A percentile compares a stretch with the other conserved stretches of the same genome.
These are phyloP conservation scores for Ampelocalamus luodianensis DNA, from an alignment of 176 grass and related monocot species.

Conservation along the genomic window DNA sequence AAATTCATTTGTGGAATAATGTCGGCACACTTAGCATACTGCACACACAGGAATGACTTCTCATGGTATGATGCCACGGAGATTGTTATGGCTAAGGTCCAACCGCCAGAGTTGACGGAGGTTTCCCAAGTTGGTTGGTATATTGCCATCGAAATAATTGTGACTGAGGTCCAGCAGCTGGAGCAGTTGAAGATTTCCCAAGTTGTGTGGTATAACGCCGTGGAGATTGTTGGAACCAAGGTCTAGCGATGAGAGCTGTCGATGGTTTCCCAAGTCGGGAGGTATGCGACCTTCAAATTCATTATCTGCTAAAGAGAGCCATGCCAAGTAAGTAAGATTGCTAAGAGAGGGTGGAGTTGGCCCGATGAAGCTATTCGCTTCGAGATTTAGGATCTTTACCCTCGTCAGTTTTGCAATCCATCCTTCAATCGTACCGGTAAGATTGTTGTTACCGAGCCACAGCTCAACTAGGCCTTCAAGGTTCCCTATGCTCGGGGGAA, in stretches of 20 bases:
- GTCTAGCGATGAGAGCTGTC: too few relatives aligned
- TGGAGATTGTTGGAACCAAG: too few relatives aligned
- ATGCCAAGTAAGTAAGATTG: conserved; percentile 11
- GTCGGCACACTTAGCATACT: too few relatives aligned
- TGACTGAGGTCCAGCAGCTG: neutral
- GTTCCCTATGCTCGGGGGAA: conserved; percentile 21
- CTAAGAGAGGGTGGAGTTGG: conserved; percentile 34
- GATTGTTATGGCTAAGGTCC: neutral
- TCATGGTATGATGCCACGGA: neutral
- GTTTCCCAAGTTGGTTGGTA: conserved; percentile 12
- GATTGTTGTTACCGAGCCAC: neutral
- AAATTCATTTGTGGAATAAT: neutral
- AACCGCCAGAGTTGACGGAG: neutral
- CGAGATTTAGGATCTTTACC: neutral
- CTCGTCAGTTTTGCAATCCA: neutral
- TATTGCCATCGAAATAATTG: neutral
- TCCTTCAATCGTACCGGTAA: conserved; percentile 20
- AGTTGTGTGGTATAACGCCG: too few relatives aligned
- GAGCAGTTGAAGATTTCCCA: neutral
- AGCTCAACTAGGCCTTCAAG: neutral
- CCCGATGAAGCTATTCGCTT: conserved; percentile 22
- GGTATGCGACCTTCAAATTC: conserved; percentile 3
- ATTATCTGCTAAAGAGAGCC: neutral
- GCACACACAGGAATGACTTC: too few relatives aligned
- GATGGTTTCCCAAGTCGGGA: neutral